phyloP scores from a whole-genome alignment of 768 basidiomycete genomes.

The Cystofilobasidium bisporidii region DNA sequence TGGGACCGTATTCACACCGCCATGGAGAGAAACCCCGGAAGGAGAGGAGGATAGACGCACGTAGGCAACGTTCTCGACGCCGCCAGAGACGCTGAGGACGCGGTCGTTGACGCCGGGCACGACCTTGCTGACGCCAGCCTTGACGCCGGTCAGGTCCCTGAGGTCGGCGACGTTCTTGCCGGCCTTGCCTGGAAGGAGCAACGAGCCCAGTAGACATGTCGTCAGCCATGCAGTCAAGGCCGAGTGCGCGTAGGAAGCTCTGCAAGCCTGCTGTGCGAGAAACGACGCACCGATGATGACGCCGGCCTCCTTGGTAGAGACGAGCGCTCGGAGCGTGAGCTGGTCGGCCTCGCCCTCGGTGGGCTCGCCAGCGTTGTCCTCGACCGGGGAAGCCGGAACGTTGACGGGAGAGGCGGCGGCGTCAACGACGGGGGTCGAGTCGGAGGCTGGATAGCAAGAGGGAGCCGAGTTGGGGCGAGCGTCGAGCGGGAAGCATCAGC shows the following conservation, averaged over 20 bases:
- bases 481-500: too few relatives aligned
- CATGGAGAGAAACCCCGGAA: not conserved
- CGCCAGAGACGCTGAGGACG: constrained; percentile 85
- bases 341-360: constrained; percentile 44
- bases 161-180: constrained; percentile 97
- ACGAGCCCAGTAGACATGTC: not conserved
- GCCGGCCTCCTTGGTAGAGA: constrained; percentile 93
- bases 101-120: constrained; percentile 95
- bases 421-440: not conserved
- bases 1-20: not conserved
- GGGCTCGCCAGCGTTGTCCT: not conserved
- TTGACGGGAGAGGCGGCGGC: not conserved
- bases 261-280: constrained; percentile 10
- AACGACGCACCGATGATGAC: constrained; percentile 62
- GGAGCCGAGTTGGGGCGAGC: too few relatives aligned
- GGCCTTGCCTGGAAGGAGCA: constrained; percentile 51
- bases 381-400: constrained; percentile 4
- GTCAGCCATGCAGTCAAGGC: not conserved
- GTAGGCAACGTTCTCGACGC: constrained; percentile 86
- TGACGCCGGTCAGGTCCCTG: constrained; percentile 89
- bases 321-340: constrained; percentile 85
- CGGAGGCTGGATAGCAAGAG: not conserved
- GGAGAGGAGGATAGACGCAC: constrained; percentile 43
- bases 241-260: not conserved
- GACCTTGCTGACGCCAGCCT: constrained; percentile 98